Evolutionary conservation across 164 flowering plant species (phyloP).

Genomic region (Santalum album): DNA sequence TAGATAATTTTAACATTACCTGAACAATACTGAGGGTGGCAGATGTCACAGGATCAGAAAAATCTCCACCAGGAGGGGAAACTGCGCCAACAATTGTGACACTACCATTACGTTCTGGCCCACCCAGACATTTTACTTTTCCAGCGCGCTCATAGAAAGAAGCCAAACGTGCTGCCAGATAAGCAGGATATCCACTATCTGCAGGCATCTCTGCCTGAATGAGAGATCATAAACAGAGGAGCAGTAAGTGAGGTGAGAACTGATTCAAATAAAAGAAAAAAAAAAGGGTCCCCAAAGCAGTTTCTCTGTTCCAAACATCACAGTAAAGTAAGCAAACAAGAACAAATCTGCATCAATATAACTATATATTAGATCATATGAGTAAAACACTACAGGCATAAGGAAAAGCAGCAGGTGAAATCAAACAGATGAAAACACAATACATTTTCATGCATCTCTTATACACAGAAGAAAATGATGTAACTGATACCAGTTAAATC

Average conservation of each 20-base stretch:
- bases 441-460: no score
- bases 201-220: slow-evolving; percentile 95
- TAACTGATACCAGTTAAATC: no score
- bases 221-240: slow-evolving; percentile 7
- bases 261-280: neutral
- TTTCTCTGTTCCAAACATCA: no score
- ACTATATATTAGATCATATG: no score
- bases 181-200: slow-evolving; percentile 99
- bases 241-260: no score
- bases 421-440: no score
- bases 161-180: slow-evolving; percentile 94
- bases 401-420: no score
- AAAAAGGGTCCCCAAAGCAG: no score
- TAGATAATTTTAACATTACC: slow-evolving; percentile 30
- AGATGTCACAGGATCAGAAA: slow-evolving; percentile 98
- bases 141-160: slow-evolving; percentile 99
- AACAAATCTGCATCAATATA: no score
- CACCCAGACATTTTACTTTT: slow-evolving; percentile 96
- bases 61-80: slow-evolving; percentile 99
- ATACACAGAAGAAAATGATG: no score
- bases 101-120: slow-evolving; percentile 97
- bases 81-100: slow-evolving; percentile 99
- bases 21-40: slow-evolving; percentile 97
- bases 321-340: no score
- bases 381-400: no score